phyloP scores from a whole-genome alignment of 192 early-diverging fungal species.

The Mortierella antarctica region DNA sequence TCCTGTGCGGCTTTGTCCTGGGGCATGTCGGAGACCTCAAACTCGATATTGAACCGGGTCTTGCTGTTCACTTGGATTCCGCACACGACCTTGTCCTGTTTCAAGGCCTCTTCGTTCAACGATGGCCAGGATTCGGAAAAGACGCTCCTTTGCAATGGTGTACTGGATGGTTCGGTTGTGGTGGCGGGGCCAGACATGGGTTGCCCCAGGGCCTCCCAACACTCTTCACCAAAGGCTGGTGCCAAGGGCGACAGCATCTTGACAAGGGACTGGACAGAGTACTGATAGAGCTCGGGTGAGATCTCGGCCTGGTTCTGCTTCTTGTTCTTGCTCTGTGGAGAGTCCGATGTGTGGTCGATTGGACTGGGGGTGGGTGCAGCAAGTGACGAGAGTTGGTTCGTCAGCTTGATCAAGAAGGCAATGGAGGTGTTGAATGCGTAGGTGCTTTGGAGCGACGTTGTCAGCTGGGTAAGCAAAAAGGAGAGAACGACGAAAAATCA shows the following conservation, averaged over 20 bases:
- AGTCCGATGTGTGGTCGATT: background rate
- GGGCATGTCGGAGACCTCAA: slow-evolving; percentile 43
- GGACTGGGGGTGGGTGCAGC: background rate
- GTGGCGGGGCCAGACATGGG: background rate
- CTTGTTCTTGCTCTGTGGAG: background rate
- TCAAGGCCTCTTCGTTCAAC: slow-evolving; percentile 62
- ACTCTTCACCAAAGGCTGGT: slow-evolving; percentile 79
- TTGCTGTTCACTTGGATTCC: slow-evolving; percentile 80
- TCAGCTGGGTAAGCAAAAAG: slow-evolving; percentile 29
- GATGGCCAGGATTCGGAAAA: slow-evolving; percentile 70
- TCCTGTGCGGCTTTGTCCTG: slow-evolving; percentile 40
- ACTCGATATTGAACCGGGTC: slow-evolving; percentile 69
- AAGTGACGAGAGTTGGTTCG: slow-evolving; percentile 54
- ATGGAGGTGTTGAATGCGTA: slow-evolving; percentile 87
- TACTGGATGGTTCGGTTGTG: background rate
- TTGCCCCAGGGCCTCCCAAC: slow-evolving; percentile 65
- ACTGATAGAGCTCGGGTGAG: slow-evolving; percentile 61
- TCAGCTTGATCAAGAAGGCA: slow-evolving; percentile 86
- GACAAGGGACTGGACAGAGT: slow-evolving; percentile 65
- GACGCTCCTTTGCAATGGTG: slow-evolving; percentile 38
- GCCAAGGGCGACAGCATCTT: slow-evolving; percentile 82
- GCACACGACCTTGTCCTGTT: slow-evolving; percentile 61
- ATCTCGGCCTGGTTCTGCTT: slow-evolving; percentile 8
- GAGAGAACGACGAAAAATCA: slow-evolving; percentile 8
- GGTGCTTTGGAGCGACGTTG: slow-evolving; percentile 42